These are phyloP conservation scores for Termitomyces sp. DNA, from an alignment of 768 basidiomycete species.

Conservation along the genomic window DNA sequence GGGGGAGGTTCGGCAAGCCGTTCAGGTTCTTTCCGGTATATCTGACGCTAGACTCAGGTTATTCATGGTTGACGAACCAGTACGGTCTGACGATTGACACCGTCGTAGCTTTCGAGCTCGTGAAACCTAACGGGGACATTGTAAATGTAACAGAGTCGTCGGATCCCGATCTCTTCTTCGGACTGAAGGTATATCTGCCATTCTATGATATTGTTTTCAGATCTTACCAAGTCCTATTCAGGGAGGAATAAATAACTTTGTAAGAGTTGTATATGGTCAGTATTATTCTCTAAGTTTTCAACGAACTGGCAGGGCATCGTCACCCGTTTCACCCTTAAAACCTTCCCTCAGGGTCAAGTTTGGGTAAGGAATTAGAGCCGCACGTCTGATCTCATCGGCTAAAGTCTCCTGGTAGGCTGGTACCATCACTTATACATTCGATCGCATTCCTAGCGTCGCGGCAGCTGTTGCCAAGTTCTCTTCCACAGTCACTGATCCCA, in stretches of 20 bases:
- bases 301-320: slow-evolving; percentile 42
- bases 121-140: slow-evolving; percentile 47
- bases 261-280: slow-evolving; percentile 2
- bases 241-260: slow-evolving; percentile 64
- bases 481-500: slow-evolving; percentile 40
- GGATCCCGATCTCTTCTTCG: slow-evolving; percentile 36
- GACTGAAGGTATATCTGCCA: slow-evolving; percentile 24
- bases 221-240: slow-evolving; percentile 13
- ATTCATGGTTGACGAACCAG: slow-evolving; percentile 61
- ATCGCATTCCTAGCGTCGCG: slow-evolving; percentile 18
- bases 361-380: slow-evolving; percentile 38
- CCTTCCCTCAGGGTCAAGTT: slow-evolving; percentile 49
- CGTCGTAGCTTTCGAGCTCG: slow-evolving; percentile 50
- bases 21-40: slow-evolving; percentile 23
- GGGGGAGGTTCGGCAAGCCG: slow-evolving; percentile 47
- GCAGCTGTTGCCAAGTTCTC: slow-evolving; percentile 37
- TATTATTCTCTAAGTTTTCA: neutral
- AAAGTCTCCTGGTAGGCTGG: slow-evolving; percentile 37
- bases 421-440: slow-evolving; percentile 26
- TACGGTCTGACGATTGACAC: slow-evolving; percentile 56
- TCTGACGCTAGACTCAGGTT: slow-evolving; percentile 33
- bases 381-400: neutral
- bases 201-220: neutral
- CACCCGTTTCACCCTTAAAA: slow-evolving; percentile 49
- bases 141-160: slow-evolving; percentile 26